Evolutionary conservation across 2,329 filamentous ascomycete genomes (phyloP).

Genomic region (Exophiala mesophila): DNA sequence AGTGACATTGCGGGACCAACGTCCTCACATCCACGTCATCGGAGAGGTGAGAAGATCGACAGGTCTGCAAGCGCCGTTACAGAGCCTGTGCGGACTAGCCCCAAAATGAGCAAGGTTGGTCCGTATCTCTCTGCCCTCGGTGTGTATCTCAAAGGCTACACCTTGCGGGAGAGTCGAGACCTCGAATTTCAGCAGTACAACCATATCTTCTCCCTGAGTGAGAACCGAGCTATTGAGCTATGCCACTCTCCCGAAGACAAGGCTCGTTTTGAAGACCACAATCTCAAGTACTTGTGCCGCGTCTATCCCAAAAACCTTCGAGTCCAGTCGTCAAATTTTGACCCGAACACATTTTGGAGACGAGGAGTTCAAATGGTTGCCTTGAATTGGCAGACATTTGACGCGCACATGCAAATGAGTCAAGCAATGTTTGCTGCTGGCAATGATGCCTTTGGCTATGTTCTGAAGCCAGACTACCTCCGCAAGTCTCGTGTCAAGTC

Average conservation of each 20-base stretch:
- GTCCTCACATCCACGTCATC: slow-evolving; percentile 34
- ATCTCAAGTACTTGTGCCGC: slow-evolving; percentile 84
- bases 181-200: slow-evolving; percentile 81
- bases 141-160: slow-evolving; percentile 71
- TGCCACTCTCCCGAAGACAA: slow-evolving; percentile 72
- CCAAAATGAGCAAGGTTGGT: slow-evolving; percentile 74
- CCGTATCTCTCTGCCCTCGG: slow-evolving; percentile 78
- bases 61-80: slow-evolving; percentile 38
- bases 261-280: slow-evolving; percentile 77
- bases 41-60: neutral
- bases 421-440: slow-evolving; percentile 95
- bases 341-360: slow-evolving; percentile 89
- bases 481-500: slow-evolving; percentile 40
- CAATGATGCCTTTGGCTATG: slow-evolving; percentile 81
- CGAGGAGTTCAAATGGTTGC: slow-evolving; percentile 96
- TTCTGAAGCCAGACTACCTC: slow-evolving; percentile 84
- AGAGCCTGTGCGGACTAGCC: slow-evolving; percentile 57
- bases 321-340: slow-evolving; percentile 86
- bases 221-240: slow-evolving; percentile 78
- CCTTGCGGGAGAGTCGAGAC: slow-evolving; percentile 74
- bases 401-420: slow-evolving; percentile 92
- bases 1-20: slow-evolving; percentile 55
- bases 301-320: slow-evolving; percentile 84
- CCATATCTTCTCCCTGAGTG: slow-evolving; percentile 92
- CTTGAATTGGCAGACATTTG: slow-evolving; percentile 97